Percentiles rank a stretch among this genome's conserved stretches.
These are phyloP conservation scores for Nakazawaea populi DNA, from an alignment of 805 yeast genomes.

Conservation along the genomic window DNA sequence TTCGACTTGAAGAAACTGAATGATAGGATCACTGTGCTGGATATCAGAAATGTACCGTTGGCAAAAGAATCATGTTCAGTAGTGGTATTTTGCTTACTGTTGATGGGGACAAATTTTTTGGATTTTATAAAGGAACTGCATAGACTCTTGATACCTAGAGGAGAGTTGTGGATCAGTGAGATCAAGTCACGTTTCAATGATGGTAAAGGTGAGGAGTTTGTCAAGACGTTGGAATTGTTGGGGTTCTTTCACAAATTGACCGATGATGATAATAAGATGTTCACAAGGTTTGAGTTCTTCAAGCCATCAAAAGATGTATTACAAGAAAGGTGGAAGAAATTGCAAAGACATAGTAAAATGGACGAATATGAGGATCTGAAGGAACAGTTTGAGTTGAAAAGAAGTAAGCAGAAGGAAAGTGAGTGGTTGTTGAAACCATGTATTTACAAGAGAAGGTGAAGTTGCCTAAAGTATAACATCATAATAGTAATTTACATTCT, in stretches of 20 bases:
- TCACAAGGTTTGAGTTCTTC: conserved; percentile 89
- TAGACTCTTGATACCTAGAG: conserved; percentile 80
- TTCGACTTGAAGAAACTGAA: conserved; percentile 91
- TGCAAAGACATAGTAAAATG: conserved; percentile 59
- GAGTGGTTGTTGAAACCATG: conserved; percentile 93
- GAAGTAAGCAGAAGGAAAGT: conserved; percentile 62
- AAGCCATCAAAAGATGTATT: conserved; percentile 72
- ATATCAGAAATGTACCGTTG: conserved; percentile 85
- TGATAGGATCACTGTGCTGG: conserved; percentile 92
- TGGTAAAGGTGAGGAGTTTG: conserved; percentile 72
- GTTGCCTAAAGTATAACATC: background rate
- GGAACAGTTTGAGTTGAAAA: conserved; percentile 50
- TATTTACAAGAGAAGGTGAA: conserved; percentile 79
- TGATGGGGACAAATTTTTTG: conserved; percentile 95
- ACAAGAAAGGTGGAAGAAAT: conserved; percentile 53
- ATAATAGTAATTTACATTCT: no score
- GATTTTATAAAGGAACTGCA: conserved; percentile 90
- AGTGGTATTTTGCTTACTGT: conserved; percentile 89
- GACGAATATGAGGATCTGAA: conserved; percentile 61
- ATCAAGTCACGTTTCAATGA: conserved; percentile 89
- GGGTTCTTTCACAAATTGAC: conserved; percentile 89
- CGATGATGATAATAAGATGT: conserved; percentile 87
- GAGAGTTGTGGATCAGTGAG: conserved; percentile 97
- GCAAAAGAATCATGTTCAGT: conserved; percentile 72
- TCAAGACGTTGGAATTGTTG: conserved; percentile 61